Evolutionary conservation across 1,284 basidiomycete genomes (phyloP).

Genomic region (Cerrena zonata): DNA sequence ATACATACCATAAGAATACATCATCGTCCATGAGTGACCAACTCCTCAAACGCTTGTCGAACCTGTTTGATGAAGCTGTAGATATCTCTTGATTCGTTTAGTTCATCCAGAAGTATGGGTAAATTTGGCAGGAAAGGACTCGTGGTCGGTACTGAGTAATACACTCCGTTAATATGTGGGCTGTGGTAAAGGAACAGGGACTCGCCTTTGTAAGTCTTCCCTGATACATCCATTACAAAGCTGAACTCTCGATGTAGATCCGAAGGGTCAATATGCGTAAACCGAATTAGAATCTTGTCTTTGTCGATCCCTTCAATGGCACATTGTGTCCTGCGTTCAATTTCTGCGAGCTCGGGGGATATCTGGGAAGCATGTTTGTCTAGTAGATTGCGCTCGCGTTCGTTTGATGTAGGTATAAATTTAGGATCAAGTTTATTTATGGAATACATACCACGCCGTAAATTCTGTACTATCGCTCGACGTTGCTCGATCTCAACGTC

Average conservation of each 20-base stretch:
- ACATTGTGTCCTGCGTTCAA: constrained; percentile 59
- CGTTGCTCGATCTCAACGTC: constrained; percentile 70
- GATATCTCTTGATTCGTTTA: constrained; percentile 60
- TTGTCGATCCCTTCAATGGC: constrained; percentile 69
- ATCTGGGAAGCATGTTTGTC: constrained; percentile 51
- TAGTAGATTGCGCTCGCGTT: constrained; percentile 60
- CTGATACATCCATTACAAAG: constrained; percentile 70
- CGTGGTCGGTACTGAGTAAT: constrained; percentile 55
- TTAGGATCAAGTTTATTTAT: background rate
- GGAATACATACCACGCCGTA: constrained; percentile 51
- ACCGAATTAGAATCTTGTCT: constrained; percentile 69
- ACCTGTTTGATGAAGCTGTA: constrained; percentile 57
- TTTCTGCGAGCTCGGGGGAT: constrained; percentile 50
- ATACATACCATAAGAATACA: background rate
- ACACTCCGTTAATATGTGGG: constrained; percentile 1
- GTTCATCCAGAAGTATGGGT: constrained; percentile 55
- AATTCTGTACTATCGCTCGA: constrained; percentile 48
- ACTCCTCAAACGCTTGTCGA: constrained; percentile 37
- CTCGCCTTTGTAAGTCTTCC: constrained; percentile 60
- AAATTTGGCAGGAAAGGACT: constrained; percentile 60
- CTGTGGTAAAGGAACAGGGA: constrained; percentile 1
- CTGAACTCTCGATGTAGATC: constrained; percentile 60
- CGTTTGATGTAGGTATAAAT: constrained; percentile 23
- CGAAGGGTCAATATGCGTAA: constrained; percentile 57
- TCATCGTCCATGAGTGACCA: constrained; percentile 17